phyloP scores from a whole-genome alignment of 2,329 filamentous ascomycete genomes.

The Byssothecium circinans region DNA sequence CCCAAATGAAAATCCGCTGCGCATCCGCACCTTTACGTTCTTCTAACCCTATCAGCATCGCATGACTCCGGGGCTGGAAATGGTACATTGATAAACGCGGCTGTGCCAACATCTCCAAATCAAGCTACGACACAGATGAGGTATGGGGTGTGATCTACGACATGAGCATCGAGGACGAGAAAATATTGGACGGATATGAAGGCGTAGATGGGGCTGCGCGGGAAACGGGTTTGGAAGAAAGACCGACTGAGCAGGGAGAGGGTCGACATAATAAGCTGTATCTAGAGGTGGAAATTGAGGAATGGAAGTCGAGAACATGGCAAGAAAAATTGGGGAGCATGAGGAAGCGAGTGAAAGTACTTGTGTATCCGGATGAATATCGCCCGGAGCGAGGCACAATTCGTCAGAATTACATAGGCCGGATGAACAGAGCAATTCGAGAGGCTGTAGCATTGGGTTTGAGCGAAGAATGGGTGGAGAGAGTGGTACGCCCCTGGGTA shows the following conservation, averaged over 20 bases:
- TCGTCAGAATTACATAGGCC: too few relatives aligned
- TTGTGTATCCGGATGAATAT: too few relatives aligned
- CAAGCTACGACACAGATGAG: background rate
- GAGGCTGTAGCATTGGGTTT: too few relatives aligned
- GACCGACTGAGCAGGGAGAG: background rate
- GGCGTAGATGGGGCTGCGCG: constrained; percentile 2
- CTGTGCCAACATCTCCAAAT: constrained; percentile 1
- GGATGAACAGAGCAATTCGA: too few relatives aligned
- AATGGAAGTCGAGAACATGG: too few relatives aligned
- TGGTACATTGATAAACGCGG: constrained; percentile 4
- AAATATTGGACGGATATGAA: constrained; percentile 3
- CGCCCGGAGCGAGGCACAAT: too few relatives aligned
- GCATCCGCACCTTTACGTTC: background rate
- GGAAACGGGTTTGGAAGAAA: background rate
- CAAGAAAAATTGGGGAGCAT: too few relatives aligned
- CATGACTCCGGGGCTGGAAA: constrained; percentile 1
- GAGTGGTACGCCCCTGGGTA: too few relatives aligned
- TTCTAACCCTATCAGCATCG: constrained; percentile 2
- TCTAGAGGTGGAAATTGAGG: too few relatives aligned
- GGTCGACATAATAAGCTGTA: too few relatives aligned
- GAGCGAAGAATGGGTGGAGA: too few relatives aligned
- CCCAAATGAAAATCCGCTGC: constrained; percentile 5
- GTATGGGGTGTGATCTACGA: constrained; percentile 6
- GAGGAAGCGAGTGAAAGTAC: too few relatives aligned
- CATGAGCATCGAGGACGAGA: constrained; percentile 1